phyloP scores from a whole-genome alignment of 208 protist species.

The Leishmania amazonensis region DNA sequence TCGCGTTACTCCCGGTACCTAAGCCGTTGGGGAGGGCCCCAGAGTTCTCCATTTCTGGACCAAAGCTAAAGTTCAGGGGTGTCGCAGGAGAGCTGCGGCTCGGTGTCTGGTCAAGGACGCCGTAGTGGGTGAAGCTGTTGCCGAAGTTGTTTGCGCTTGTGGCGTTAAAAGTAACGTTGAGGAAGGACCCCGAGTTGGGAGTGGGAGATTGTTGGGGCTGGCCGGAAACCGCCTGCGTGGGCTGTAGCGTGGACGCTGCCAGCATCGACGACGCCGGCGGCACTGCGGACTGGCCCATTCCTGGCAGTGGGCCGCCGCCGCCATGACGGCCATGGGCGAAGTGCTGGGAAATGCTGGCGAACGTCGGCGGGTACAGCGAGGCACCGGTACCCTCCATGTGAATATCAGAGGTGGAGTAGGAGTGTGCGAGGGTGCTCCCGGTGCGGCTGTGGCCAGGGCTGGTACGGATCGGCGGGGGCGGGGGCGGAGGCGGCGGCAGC shows the following conservation, averaged over 20 bases:
- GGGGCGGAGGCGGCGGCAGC: slow-evolving; percentile 13
- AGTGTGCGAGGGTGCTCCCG: slow-evolving; percentile 10
- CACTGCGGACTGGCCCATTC: background rate
- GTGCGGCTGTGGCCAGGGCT: background rate
- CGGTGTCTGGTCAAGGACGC: slow-evolving; percentile 20
- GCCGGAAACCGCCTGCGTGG: background rate
- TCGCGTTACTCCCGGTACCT: slow-evolving; percentile 7
- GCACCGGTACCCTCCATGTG: slow-evolving; percentile 20
- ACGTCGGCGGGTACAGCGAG: slow-evolving; percentile 18
- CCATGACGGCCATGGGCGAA: slow-evolving; percentile 15
- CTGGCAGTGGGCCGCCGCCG: slow-evolving; percentile 13
- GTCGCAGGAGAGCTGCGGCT: slow-evolving; percentile 36
- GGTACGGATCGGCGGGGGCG: background rate
- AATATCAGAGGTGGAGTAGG: slow-evolving; percentile 17
- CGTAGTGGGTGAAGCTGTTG: slow-evolving; percentile 27
- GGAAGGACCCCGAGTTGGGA: slow-evolving; percentile 31
- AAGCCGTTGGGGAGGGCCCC: slow-evolving; percentile 7
- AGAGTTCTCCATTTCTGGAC: slow-evolving; percentile 28
- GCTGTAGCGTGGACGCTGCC: background rate
- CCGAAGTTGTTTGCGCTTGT: slow-evolving; percentile 22
- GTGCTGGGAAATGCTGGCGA: slow-evolving; percentile 30
- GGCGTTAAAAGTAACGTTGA: slow-evolving; percentile 46
- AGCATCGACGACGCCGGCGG: slow-evolving; percentile 12
- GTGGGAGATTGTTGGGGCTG: slow-evolving; percentile 27
- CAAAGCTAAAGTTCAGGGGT: slow-evolving; percentile 57